These are phyloP conservation scores for Mollisiaceae sp. DNA, from an alignment of 2,329 filamentous ascomycete species.

Conservation along the genomic window DNA sequence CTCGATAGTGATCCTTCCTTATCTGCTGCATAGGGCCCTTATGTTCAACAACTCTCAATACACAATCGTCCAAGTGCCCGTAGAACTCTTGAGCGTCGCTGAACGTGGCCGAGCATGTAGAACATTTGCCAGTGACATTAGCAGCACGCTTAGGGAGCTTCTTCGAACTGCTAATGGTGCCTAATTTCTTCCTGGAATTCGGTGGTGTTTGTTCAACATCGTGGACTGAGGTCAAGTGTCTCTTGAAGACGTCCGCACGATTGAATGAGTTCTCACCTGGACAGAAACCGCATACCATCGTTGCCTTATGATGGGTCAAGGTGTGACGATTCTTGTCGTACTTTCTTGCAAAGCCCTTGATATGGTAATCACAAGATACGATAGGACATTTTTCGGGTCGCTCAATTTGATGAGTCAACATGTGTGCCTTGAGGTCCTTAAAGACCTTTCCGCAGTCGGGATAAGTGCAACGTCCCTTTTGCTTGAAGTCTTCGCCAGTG, in stretches of 20 bases:
- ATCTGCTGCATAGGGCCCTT: slow-evolving; percentile 72
- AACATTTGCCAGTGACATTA: slow-evolving; percentile 85
- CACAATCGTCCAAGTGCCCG: slow-evolving; percentile 85
- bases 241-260: slow-evolving; percentile 94
- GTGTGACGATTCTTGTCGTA: slow-evolving; percentile 98
- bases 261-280: slow-evolving; percentile 97
- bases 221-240: slow-evolving; percentile 90
- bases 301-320: slow-evolving; percentile 95
- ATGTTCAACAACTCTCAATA: slow-evolving; percentile 72
- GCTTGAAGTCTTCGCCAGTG: slow-evolving; percentile 40
- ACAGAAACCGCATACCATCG: slow-evolving; percentile 97
- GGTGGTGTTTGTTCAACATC: slow-evolving; percentile 94
- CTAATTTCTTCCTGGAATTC: slow-evolving; percentile 76
- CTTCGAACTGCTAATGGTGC: slow-evolving; percentile 42
- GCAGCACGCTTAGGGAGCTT: slow-evolving; percentile 73
- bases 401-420: slow-evolving; percentile 94
- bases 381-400: slow-evolving; percentile 97
- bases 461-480: slow-evolving; percentile 49
- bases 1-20: slow-evolving; percentile 58
- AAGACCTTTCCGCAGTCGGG: slow-evolving; percentile 64
- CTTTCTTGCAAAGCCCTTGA: slow-evolving; percentile 92
- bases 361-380: slow-evolving; percentile 88
- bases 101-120: slow-evolving; percentile 86
- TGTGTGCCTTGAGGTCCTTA: slow-evolving; percentile 79
- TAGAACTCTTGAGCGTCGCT: slow-evolving; percentile 93